phyloP scores from a whole-genome alignment of 2,329 filamentous ascomycete species.

The Aspergillus ustus region DNA sequence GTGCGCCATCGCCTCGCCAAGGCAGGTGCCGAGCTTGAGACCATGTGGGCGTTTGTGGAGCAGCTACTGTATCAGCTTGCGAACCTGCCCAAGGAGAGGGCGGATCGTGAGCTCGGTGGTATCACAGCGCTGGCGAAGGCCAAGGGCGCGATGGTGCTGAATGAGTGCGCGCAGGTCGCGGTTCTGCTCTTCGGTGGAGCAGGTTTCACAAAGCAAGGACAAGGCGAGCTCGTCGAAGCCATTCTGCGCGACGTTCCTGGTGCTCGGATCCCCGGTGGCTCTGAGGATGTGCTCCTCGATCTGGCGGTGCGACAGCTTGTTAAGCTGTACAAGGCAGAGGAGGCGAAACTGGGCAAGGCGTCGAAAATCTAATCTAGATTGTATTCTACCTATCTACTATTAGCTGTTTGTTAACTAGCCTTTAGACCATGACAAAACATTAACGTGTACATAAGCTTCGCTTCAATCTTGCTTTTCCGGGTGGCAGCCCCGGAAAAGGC shows the following conservation, averaged over 20 bases:
- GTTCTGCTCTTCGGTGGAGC: constrained; percentile 75
- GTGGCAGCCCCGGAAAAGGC: background rate
- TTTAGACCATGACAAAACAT: background rate
- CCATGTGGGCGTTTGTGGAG: constrained; percentile 74
- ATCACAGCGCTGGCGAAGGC: constrained; percentile 75
- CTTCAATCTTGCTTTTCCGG: background rate
- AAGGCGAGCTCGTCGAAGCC: constrained; percentile 72
- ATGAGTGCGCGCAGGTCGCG: constrained; percentile 71
- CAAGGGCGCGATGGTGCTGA: constrained; percentile 71
- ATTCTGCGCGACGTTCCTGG: constrained; percentile 69
- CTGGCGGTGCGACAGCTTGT: constrained; percentile 71
- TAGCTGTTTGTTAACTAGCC: background rate
- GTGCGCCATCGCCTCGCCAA: constrained; percentile 75
- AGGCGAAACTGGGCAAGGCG: constrained; percentile 36
- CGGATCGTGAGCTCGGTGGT: constrained; percentile 65
- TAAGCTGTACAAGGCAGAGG: constrained; percentile 62
- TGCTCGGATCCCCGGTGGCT: constrained; percentile 68
- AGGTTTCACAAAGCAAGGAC: constrained; percentile 68
- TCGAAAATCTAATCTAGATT: constrained; percentile 32
- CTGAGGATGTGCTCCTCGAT: constrained; percentile 75
- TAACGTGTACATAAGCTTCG: background rate
- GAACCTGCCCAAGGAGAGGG: constrained; percentile 56
- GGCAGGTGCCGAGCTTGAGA: constrained; percentile 69
- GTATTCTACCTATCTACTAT: background rate
- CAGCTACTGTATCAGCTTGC: constrained; percentile 71